Percentiles rank a stretch among this genome's conserved stretches.
These are phyloP conservation scores for Lactifluus volemus DNA, from an alignment of 768 basidiomycete genomes.

Conservation along the genomic window DNA sequence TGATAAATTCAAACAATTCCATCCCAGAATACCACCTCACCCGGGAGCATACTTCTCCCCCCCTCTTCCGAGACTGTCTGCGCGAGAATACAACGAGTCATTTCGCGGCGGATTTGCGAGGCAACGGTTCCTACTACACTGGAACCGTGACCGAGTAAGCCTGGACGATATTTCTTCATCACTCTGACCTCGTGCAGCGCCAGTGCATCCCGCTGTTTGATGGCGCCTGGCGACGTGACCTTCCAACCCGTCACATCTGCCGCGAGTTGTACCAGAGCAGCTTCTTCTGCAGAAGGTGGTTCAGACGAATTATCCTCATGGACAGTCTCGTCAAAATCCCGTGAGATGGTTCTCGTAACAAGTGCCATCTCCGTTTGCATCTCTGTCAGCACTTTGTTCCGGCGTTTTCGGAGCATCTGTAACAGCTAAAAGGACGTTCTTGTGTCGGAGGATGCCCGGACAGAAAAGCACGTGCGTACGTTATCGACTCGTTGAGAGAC, in stretches of 20 bases:
- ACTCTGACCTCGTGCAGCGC: background rate
- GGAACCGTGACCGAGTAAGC: background rate
- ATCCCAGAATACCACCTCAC: conserved; percentile 2
- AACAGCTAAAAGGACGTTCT: background rate
- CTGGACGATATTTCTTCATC: conserved; percentile 4
- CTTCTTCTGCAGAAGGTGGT: background rate
- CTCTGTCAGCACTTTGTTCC: background rate
- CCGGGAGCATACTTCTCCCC: background rate
- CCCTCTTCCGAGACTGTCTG: background rate
- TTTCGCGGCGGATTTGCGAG: background rate
- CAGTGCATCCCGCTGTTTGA: background rate
- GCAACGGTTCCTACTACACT: background rate
- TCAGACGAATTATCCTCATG: background rate
- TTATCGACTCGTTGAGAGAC: background rate
- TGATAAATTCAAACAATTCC: background rate
- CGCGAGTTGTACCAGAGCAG: background rate
- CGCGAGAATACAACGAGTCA: background rate
- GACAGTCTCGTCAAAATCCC: background rate
- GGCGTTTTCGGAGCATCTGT: background rate
- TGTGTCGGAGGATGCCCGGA: background rate
- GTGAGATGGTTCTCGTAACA: background rate
- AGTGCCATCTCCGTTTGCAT: background rate
- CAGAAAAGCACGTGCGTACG: background rate
- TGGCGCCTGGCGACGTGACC: background rate
- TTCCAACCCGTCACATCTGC: background rate